A percentile compares a stretch with the other conserved stretches of the same genome.
phyloP scores from a whole-genome alignment of 441 rosid species.

The Hura crepitans region DNA sequence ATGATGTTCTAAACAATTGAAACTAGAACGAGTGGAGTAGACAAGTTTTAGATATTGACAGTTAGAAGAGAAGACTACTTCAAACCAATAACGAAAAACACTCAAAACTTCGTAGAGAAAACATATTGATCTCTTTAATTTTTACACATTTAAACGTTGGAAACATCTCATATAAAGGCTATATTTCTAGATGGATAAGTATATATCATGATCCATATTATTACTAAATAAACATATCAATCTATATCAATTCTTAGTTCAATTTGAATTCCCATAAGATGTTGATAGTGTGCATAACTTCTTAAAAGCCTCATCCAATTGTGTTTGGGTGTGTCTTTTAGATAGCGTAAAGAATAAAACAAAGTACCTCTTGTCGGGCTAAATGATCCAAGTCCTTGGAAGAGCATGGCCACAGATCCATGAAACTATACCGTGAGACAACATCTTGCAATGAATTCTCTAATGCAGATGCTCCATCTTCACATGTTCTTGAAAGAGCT shows the following conservation, averaged over 20 bases:
- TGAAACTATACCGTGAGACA: slow-evolving; percentile 79
- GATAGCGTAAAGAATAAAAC: background rate
- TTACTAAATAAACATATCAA: too few species aligned
- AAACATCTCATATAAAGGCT: background rate
- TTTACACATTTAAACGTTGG: background rate
- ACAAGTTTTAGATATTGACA: background rate
- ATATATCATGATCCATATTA: too few species aligned
- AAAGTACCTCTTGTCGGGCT: slow-evolving; percentile 82
- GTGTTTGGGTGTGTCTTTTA: background rate
- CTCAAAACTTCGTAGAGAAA: background rate
- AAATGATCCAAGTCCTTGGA: slow-evolving; percentile 81
- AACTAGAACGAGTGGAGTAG: background rate
- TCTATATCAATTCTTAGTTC: too few species aligned
- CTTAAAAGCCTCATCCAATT: background rate
- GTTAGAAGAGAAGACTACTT: background rate
- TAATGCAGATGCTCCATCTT: slow-evolving; percentile 57
- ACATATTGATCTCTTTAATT: background rate
- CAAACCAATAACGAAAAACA: background rate
- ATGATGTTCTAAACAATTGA: too few species aligned
- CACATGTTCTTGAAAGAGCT: slow-evolving; percentile 69
- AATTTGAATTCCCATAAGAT: too few species aligned
- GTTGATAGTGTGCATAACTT: too few species aligned
- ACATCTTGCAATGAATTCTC: slow-evolving; percentile 77
- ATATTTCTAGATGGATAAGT: too few species aligned
- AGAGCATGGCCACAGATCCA: slow-evolving; percentile 97